Conservation (phyloP, 805 yeast genomes). For the Cyberlindnera samutprakarnensis region DNA sequence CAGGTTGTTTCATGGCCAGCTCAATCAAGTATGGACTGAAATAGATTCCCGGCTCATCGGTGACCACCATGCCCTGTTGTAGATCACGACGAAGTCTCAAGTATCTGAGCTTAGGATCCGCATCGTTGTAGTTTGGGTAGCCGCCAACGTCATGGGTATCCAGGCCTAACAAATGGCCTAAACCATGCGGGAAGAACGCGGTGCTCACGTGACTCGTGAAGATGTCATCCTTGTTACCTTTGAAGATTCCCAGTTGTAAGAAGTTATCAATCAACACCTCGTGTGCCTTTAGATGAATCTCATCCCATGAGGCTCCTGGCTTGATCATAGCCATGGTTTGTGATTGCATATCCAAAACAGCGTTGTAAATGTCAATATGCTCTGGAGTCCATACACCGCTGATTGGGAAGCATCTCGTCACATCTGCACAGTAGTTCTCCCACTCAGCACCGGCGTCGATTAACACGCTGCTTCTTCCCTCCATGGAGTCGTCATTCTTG, state of each 20-base stretch:
- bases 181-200: constrained; percentile 89
- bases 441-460: constrained; percentile 98
- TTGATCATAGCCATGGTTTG: constrained; percentile 62
- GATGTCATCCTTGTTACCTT: constrained; percentile 54
- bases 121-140: constrained; percentile 73
- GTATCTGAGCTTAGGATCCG: constrained; percentile 67
- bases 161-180: constrained; percentile 90
- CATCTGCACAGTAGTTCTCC: constrained; percentile 88
- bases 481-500: constrained; percentile 62
- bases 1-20: constrained; percentile 42
- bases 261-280: constrained; percentile 65
- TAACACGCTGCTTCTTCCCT: constrained; percentile 56
- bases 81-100: constrained; percentile 75
- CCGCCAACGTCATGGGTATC: constrained; percentile 98
- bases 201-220: constrained; percentile 63
- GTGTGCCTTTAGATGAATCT: constrained; percentile 75
- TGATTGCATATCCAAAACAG: constrained; percentile 78
- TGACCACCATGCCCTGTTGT: constrained; percentile 73
- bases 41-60: constrained; percentile 93
- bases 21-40: constrained; percentile 78
- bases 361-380: constrained; percentile 71
- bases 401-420: constrained; percentile 92
- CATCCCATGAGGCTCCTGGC: constrained; percentile 86
- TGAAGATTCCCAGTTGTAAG: constrained; percentile 69
- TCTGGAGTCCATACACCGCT: constrained; percentile 86